Evolutionary conservation across 2,329 filamentous ascomycete species (phyloP), one percentile per base, ranked within the genome.

Genomic region (Trichoderma sp.): DNA sequence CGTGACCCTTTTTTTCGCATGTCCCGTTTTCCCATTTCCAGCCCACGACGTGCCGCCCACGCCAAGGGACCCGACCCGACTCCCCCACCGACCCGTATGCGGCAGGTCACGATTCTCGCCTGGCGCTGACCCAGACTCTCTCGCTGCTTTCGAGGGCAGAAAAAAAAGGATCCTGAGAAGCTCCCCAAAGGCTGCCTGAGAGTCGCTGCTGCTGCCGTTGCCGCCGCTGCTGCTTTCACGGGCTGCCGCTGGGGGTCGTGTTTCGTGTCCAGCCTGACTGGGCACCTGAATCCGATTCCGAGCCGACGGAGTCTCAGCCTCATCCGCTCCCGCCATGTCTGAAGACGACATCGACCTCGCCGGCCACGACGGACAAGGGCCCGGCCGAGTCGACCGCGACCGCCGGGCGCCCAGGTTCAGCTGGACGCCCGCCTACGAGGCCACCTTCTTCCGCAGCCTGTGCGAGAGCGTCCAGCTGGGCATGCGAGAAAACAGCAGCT

Each of bases 361-460:
- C 77, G 83, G 81, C 80, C 80, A 81, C 64, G 84, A 85, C 76
- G 83, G 82, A 71, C 81, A 82, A 72, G 78, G 77, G 65, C 78
- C 80, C 69, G 78, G 80, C 67, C 82, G 82, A 72, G 81, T 85
- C 75, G 84, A 85, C 77, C 83, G 84, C 77, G 84, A 85, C 76
- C 81, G 84, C 77, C 83, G 85, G 69, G 84, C 85, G 38, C 89
- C 89, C 71, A 87, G 89, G 75, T 91, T 91, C 81, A 90, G 88
- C 81, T 91, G 89, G 89, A 91, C 88, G 73, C 85, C 86, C 1
- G 86, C 87, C 24, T 91, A 88, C 84, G 89, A 91, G 82, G 86
- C 87, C 72, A 91, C 89, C 75, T 91, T 91, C 82, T 91, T 91
- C 83, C 85, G 87, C 73, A 91, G 89, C 67, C 86, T 91, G 6